Evolutionary conservation across 192 early-diverging fungal species (phyloP), one percentile per base, ranked within the genome.

Genomic region (Ambispora gerdemannii): DNA sequence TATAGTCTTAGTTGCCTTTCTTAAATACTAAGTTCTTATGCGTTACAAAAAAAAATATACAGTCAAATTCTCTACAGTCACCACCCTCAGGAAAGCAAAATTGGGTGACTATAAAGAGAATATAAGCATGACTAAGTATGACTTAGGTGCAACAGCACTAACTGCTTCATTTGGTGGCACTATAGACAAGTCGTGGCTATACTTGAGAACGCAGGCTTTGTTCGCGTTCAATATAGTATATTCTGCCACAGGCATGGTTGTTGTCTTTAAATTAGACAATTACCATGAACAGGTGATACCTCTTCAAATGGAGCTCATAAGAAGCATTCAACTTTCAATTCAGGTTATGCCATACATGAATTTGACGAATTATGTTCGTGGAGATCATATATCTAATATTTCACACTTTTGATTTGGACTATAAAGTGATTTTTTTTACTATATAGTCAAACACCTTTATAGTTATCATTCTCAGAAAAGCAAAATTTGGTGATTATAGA

Each of bases 361-460:
- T 63, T 63, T 63, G 33, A 65, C 63, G 43, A 65, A 65, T 50
- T 65, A 65, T 27, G 47, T 24, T 50, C 63, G 63, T 65, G 43
- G 62, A 63, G 38, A 22, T 63, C 62, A 24, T 38, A 7, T 22
- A 63, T 24, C 62, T 49, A 35, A 24, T 63, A 63, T 63, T 63
- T 22, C 62, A 60, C 27, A 31, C 58, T 60, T 60, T 60, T 60
- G 58, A 60, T 60, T 60, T 60, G 27, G 25, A 24, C 32, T n/a
- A n/a, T n/a, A n/a, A n/a, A n/a, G n/a, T n/a, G n/a, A n/a, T n/a
- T n/a, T n/a, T n/a, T n/a, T n/a, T n/a, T n/a, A n/a, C n/a, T n/a
- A n/a, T n/a, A n/a, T n/a, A n/a, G n/a, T n/a, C n/a, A n/a, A n/a
- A n/a, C n/a, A n/a, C n/a, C n/a, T n/a, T n/a, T n/a, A n/a, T n/a